phyloP scores from a whole-genome alignment of 208 protist species.

The Crithidia thermophila region DNA sequence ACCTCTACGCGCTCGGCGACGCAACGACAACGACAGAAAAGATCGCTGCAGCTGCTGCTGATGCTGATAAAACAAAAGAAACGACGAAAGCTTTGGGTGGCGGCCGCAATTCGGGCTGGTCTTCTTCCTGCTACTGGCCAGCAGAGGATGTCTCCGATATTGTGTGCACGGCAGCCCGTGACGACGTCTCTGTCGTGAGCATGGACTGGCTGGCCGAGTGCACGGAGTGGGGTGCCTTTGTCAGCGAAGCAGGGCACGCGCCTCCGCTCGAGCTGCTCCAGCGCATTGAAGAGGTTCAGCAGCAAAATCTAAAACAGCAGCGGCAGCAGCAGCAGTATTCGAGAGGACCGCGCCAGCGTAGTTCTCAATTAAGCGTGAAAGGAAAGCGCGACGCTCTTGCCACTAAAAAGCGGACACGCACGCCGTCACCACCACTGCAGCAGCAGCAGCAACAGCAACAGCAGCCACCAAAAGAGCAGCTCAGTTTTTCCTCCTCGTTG shows the following conservation, averaged over 20 bases:
- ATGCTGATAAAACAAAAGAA: not conserved
- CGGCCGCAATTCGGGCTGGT: not conserved
- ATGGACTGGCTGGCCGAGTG: conserved; percentile 55
- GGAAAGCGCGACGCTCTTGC: conserved; percentile 4
- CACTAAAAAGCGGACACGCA: not conserved
- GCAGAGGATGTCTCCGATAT: conserved; percentile 1
- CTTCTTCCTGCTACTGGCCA: conserved; percentile 26
- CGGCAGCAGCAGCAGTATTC: not conserved
- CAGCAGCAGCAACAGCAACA: not conserved
- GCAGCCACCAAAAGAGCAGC: too few species aligned
- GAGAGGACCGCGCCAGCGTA: too few species aligned
- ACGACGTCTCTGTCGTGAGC: conserved; percentile 45
- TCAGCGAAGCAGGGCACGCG: conserved; percentile 43
- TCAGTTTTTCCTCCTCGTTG: too few species aligned
- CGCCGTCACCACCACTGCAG: not conserved
- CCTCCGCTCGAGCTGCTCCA: conserved; percentile 9
- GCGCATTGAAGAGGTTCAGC: not conserved
- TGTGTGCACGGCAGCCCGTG: conserved; percentile 15
- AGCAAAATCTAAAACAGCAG: conserved; percentile 1
- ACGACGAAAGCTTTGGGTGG: too few species aligned
- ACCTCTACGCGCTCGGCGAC: conserved; percentile 20
- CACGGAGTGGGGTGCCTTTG: conserved; percentile 65
- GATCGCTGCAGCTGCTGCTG: not conserved
- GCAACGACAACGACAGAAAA: not conserved
- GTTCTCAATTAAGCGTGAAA: not conserved